A percentile compares a stretch with the other conserved stretches of the same genome.
Evolutionary conservation across 495 filamentous ascomycete genomes (phyloP).

Genomic region (Xylaria flabelliformis): DNA sequence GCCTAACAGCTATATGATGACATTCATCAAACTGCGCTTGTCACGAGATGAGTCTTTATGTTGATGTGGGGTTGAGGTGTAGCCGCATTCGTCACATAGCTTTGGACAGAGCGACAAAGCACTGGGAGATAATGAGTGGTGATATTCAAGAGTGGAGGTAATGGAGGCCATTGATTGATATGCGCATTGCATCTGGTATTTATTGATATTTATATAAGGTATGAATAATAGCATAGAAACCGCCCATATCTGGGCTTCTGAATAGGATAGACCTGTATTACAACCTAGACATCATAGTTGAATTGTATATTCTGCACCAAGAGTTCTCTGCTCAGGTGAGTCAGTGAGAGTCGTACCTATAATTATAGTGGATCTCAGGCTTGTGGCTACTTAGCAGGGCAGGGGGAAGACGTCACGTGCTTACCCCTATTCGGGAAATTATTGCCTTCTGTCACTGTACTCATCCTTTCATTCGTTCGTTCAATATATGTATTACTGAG

Average conservation of each 20-base stretch:
- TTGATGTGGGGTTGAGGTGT: background rate
- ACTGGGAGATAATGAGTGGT: background rate
- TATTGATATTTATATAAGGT: background rate
- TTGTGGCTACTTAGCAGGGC: background rate
- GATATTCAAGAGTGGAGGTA: background rate
- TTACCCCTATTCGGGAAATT: background rate
- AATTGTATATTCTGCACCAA: too few relatives aligned
- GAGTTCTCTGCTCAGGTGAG: too few relatives aligned
- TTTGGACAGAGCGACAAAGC: slow-evolving; percentile 6
- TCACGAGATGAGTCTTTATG: background rate
- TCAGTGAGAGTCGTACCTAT: background rate
- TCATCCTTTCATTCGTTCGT: background rate
- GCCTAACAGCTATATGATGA: background rate
- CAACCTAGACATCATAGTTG: background rate
- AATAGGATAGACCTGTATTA: background rate
- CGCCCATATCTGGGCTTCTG: background rate
- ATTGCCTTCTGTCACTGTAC: background rate
- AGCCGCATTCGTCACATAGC: slow-evolving; percentile 18
- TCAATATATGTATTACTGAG: background rate
- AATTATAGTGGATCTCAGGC: background rate
- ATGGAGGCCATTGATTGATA: background rate
- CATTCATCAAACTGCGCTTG: background rate
- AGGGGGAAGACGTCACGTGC: background rate
- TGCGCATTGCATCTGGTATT: background rate
- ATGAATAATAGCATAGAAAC: background rate